A percentile compares a stretch with the other conserved stretches of the same genome.
Evolutionary conservation across 768 basidiomycete species (phyloP).

Genomic region (Suillus bovinus): DNA sequence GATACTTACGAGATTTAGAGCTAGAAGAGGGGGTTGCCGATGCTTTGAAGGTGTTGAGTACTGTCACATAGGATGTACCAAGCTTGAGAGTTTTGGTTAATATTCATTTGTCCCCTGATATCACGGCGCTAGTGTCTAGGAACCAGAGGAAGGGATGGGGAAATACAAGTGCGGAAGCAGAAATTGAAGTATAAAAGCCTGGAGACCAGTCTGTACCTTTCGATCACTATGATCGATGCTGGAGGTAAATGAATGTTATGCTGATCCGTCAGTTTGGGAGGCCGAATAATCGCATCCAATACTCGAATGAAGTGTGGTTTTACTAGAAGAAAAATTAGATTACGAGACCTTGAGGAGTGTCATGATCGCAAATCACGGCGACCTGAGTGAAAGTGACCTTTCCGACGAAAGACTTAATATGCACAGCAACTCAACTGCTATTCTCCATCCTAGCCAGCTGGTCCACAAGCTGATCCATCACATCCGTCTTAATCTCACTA

Average conservation of each 20-base stretch:
- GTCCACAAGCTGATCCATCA: conserved; percentile 84
- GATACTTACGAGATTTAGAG: not conserved
- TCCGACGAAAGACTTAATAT: not conserved
- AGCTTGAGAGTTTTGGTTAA: not conserved
- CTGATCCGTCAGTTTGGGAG: not conserved
- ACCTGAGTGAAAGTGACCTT: not conserved
- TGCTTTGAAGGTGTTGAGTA: not conserved
- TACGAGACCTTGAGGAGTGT: not conserved
- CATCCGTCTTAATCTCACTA: conserved; percentile 41
- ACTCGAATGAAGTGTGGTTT: not conserved
- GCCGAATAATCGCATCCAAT: not conserved
- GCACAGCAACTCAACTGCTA: not conserved
- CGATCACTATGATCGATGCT: not conserved
- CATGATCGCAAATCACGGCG: not conserved
- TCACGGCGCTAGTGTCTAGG: not conserved
- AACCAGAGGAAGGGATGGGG: not conserved
- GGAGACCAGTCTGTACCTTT: not conserved
- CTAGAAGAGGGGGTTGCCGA: not conserved
- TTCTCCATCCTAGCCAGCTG: conserved; percentile 69
- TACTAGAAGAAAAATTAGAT: not conserved
- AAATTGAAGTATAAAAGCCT: not conserved
- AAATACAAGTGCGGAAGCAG: not conserved
- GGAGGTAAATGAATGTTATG: not conserved
- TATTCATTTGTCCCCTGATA: not conserved
- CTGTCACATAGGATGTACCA: too few species aligned